Percentiles rank a stretch among this genome's conserved stretches.
phyloP scores from a whole-genome alignment of 306 rosid species.

The Ormosia semicastrata region DNA sequence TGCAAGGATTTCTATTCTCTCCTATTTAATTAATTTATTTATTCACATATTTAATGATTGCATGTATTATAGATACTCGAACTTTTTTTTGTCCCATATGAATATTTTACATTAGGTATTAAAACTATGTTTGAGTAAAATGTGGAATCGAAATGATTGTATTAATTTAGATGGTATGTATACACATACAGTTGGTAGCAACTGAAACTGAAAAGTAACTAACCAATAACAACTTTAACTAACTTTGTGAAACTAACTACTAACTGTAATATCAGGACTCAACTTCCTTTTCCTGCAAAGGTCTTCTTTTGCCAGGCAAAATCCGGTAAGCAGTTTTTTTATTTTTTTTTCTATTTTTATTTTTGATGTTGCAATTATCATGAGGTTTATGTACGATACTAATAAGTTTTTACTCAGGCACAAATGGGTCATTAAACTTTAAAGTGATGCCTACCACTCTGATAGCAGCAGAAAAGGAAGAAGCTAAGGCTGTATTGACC shows the following conservation, averaged over 20 bases:
- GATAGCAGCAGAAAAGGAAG: constrained; percentile 89
- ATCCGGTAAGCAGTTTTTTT: constrained; percentile 50
- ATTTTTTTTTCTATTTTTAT: neutral
- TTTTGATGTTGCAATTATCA: neutral
- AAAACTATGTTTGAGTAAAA: no score
- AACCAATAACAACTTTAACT: no score
- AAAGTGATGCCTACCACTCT: constrained; percentile 56
- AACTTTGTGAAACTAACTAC: no score
- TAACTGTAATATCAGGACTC: constrained; percentile 41
- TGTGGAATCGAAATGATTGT: no score
- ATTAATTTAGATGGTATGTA: no score
- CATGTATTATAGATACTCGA: neutral
- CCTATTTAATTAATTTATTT: neutral
- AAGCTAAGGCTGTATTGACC: constrained; percentile 82
- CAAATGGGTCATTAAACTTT: constrained; percentile 48
- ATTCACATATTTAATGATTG: neutral
- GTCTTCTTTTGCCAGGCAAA: constrained; percentile 57
- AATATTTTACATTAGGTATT: neutral
- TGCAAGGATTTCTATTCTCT: neutral
- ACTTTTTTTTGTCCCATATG: neutral
- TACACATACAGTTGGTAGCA: no score
- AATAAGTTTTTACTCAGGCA: constrained; percentile 35
- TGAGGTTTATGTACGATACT: constrained; percentile 21
- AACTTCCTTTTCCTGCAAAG: constrained; percentile 46
- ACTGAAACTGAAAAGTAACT: no score